These are phyloP conservation scores for Elaeis guineensis DNA, from an alignment of 176 grass and related monocot species.

Conservation along the genomic window DNA sequence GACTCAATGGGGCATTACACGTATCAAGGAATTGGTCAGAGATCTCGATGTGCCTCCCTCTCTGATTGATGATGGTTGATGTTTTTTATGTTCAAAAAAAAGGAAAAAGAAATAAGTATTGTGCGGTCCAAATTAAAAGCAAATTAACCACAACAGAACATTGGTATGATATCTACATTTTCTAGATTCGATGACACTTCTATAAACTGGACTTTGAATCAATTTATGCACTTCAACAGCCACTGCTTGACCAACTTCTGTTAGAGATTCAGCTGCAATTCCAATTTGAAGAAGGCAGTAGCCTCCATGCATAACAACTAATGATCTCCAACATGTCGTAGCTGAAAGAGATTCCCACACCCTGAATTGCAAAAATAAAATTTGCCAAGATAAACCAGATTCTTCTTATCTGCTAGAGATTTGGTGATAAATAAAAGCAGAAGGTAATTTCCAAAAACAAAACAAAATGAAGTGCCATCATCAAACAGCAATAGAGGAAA, in stretches of 20 bases:
- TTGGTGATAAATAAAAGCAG: conserved; percentile 4
- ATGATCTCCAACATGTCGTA: conserved; percentile 80
- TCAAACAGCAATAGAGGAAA: too few species aligned
- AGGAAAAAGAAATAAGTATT: conserved; percentile 9
- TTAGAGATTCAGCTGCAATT: conserved; percentile 32
- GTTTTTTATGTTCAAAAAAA: neutral
- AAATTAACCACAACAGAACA: neutral
- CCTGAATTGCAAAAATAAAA: conserved; percentile 25
- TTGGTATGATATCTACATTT: conserved; percentile 46
- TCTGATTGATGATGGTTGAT: too few species aligned
- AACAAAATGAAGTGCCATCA: too few species aligned
- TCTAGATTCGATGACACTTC: conserved; percentile 52
- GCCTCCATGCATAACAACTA: conserved; percentile 69
- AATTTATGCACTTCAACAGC: conserved; percentile 49
- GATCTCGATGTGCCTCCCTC: too few species aligned
- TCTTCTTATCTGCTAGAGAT: too few species aligned
- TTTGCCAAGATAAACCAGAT: too few species aligned
- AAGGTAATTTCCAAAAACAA: neutral
- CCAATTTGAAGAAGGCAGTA: conserved; percentile 83
- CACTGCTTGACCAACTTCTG: conserved; percentile 33
- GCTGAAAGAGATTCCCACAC: conserved; percentile 66
- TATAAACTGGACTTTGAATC: conserved; percentile 61
- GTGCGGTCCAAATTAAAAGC: neutral
- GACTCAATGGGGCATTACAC: too few species aligned
- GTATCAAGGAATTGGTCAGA: too few species aligned